Evolutionary conservation across 805 yeast species (phyloP).

Genomic region (Candida ipomoeae): DNA sequence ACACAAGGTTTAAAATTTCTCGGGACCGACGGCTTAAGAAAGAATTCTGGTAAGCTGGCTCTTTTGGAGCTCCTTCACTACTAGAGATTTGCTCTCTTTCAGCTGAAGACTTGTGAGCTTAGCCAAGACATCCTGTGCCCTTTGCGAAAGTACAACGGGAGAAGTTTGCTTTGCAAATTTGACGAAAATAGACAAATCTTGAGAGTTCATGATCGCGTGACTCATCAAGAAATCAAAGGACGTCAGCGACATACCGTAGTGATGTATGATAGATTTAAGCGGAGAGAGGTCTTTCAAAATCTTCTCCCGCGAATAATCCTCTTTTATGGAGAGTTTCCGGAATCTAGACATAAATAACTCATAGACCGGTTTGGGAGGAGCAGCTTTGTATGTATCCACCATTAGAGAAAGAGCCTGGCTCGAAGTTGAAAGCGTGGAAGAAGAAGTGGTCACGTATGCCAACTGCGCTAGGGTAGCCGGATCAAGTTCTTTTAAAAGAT

Average conservation of each 20-base stretch:
- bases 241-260: conserved; percentile 16
- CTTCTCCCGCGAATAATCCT: conserved; percentile 8
- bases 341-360: conserved; percentile 19
- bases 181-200: conserved; percentile 29
- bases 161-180: conserved; percentile 16
- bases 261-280: conserved; percentile 29
- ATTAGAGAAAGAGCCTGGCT: conserved; percentile 13
- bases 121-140: conserved; percentile 18
- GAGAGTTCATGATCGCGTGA: conserved; percentile 18
- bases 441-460: conserved; percentile 18
- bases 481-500: conserved; percentile 14
- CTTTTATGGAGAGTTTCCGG: conserved; percentile 7
- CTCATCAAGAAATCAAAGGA: conserved; percentile 22
- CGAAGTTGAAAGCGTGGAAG: conserved; percentile 15
- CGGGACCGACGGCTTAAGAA: neutral
- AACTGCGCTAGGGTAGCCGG: conserved; percentile 23
- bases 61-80: conserved; percentile 17
- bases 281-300: conserved; percentile 20
- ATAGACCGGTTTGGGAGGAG: conserved; percentile 25
- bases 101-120: conserved; percentile 18
- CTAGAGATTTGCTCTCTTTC: conserved; percentile 2
- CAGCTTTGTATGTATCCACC: conserved; percentile 9
- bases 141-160: conserved; percentile 12
- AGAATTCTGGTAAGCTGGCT: conserved; percentile 17
- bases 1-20: neutral